These are phyloP conservation scores for Irpex sp. DNA, from an alignment of 1,284 basidiomycete species.

Conservation along the genomic window DNA sequence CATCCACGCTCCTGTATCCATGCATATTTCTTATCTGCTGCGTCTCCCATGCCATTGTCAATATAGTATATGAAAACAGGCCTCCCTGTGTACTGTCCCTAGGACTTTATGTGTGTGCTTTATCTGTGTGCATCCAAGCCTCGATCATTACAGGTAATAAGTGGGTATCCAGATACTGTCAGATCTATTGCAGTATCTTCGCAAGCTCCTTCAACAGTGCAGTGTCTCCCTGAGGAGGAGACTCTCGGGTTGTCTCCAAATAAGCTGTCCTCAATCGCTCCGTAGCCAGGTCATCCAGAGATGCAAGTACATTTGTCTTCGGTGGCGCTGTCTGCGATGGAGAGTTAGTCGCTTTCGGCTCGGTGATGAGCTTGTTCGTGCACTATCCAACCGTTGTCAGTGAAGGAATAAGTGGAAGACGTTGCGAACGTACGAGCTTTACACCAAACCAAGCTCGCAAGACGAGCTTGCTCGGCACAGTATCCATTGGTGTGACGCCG, in stretches of 20 bases:
- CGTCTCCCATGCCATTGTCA: not conserved
- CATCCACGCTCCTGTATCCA: slow-evolving; percentile 16
- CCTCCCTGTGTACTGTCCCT: not conserved
- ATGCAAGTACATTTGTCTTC: slow-evolving; percentile 47
- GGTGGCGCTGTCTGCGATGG: slow-evolving; percentile 56
- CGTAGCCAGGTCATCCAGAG: slow-evolving; percentile 62
- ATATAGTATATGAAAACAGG: slow-evolving; percentile 1
- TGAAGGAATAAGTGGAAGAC: not conserved
- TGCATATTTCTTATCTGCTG: slow-evolving; percentile 16
- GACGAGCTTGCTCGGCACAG: slow-evolving; percentile 52
- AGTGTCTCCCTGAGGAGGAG: slow-evolving; percentile 22
- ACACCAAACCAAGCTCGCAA: slow-evolving; percentile 84
- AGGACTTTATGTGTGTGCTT: not conserved
- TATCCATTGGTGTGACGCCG: slow-evolving; percentile 33
- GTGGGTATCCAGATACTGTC: not conserved
- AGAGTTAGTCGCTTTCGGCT: slow-evolving; percentile 35
- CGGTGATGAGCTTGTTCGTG: slow-evolving; percentile 47
- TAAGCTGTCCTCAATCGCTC: slow-evolving; percentile 63
- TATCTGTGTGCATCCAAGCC: not conserved
- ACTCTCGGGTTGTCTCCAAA: slow-evolving; percentile 27
- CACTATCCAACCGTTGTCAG: slow-evolving; percentile 36
- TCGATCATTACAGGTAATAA: not conserved
- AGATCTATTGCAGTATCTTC: slow-evolving; percentile 16
- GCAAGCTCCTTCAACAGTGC: slow-evolving; percentile 24
- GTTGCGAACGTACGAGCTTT: slow-evolving; percentile 61